Evolutionary conservation across 2,329 filamentous ascomycete species (phyloP), one percentile per base, ranked within the genome.

Genomic region (Chalaropsis ovoidea): DNA sequence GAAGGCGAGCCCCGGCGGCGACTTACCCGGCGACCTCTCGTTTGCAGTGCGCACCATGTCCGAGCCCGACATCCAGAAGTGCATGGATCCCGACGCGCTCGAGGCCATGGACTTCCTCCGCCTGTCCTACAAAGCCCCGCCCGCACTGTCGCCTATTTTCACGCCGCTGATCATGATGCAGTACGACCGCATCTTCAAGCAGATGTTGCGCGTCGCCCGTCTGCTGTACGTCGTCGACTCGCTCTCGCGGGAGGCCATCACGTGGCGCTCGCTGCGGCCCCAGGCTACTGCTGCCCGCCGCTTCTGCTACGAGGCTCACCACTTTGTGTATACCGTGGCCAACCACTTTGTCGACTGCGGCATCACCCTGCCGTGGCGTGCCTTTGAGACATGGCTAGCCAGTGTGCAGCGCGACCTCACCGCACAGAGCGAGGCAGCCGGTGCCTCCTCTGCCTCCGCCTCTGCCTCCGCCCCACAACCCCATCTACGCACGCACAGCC

Each of bases 101-200:
- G 86, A 93, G 72, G 94, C 94, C 0, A 79, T 97, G n/a, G 94
- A 97, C 74, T 97, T 99, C 71, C 79, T 99, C 17, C 85, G 90
- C 1, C 77, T 99, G 7, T 88, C 91, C 58, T 97, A 96, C 75
- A 88, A 87, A 49, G 81, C 91, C 0, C 87, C 91, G 0, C 74
- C 82, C 0, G 84, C 89, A 0, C 78, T 97, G 0, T 80, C 86
- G 49, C 79, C 85, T 0, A 81, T 97, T 68, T 86, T 99, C 52
- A 91, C 90, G 0, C 79, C 84, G 0, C 74, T 79, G 0, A 81
- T 87, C 1, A 76, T 97, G 11, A 78, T 85, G 65, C 90, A 90
- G 70, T 97, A 96, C 71, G 94, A 97, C 73, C 80, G 81, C 60
- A 81, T 96, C 43, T 97, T 96, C 77, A 88, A 86, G 70, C 81